Evolutionary conservation across 768 basidiomycete species (phyloP).

Genomic region (Infundibulicybe gibba): DNA sequence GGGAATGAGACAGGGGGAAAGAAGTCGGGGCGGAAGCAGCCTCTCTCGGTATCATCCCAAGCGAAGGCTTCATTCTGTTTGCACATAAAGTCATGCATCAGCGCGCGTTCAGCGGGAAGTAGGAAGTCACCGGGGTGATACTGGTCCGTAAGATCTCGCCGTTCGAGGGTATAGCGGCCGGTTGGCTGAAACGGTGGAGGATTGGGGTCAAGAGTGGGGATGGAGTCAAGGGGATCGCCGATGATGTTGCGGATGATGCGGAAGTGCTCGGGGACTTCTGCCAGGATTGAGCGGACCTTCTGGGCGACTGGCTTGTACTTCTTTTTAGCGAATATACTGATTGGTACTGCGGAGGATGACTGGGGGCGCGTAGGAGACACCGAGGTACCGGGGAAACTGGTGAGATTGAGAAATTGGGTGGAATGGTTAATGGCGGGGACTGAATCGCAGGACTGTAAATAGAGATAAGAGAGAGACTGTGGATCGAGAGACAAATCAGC

Average conservation of each 20-base stretch:
- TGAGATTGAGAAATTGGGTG: not conserved
- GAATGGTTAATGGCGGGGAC: too few relatives aligned
- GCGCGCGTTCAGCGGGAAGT: constrained; percentile 21
- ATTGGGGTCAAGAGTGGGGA: constrained; percentile 6
- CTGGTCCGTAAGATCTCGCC: constrained; percentile 9
- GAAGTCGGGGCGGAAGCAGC: constrained; percentile 25
- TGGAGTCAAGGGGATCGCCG: constrained; percentile 13
- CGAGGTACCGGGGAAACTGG: not conserved
- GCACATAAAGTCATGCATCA: constrained; percentile 28
- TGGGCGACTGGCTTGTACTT: constrained; percentile 17
- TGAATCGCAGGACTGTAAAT: too few relatives aligned
- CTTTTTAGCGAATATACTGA: constrained; percentile 2
- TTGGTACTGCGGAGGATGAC: not conserved
- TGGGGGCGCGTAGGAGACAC: too few relatives aligned
- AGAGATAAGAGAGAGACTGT: too few relatives aligned
- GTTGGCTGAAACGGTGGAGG: constrained; percentile 11
- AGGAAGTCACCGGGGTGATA: constrained; percentile 19
- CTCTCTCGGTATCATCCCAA: constrained; percentile 32
- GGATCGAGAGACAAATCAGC: too few relatives aligned
- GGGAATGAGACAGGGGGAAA: constrained; percentile 30
- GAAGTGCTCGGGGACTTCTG: constrained; percentile 11
- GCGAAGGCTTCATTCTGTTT: constrained; percentile 29
- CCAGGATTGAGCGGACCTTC: constrained; percentile 12
- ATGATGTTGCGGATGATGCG: constrained; percentile 13
- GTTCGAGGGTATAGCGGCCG: constrained; percentile 17